A percentile compares a stretch with the other conserved stretches of the same genome.
phyloP scores from a whole-genome alignment of 2,329 filamentous ascomycete species.

The Fusarium sp. region DNA sequence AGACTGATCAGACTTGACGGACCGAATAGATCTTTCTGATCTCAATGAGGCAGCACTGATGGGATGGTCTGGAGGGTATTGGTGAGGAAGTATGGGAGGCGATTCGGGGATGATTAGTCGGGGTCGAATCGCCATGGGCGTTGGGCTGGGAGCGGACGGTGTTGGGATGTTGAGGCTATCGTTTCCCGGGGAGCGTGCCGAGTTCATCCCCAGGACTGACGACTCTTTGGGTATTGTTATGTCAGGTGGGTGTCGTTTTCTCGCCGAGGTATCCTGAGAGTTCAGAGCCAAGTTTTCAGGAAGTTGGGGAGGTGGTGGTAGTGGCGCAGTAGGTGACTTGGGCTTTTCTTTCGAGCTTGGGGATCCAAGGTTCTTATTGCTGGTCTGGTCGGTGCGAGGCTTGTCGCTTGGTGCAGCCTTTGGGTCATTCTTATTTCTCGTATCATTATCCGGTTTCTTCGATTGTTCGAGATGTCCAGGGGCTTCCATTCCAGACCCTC shows the following conservation, averaged over 20 bases:
- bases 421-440: not conserved
- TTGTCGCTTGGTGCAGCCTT: not conserved
- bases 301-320: not conserved
- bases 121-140: constrained; percentile 43
- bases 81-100: constrained; percentile 1
- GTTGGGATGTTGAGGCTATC: constrained; percentile 37
- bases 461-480: not conserved
- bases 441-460: not conserved
- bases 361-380: not conserved
- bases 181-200: not conserved
- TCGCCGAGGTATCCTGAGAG: not conserved
- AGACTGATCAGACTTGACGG: constrained; percentile 14
- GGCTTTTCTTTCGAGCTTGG: not conserved
- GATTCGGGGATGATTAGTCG: constrained; percentile 43
- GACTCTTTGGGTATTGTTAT: not conserved
- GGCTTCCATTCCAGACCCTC: not conserved
- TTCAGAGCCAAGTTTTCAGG: constrained; percentile 1
- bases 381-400: not conserved
- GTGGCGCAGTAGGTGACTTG: not conserved
- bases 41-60: not conserved
- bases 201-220: not conserved
- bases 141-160: constrained; percentile 49
- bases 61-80: not conserved
- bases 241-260: not conserved
- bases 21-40: not conserved